Base-by-base conservation (phyloP, 2,329 filamentous ascomycete species). In the Epichloe brachyelytri region DNA sequence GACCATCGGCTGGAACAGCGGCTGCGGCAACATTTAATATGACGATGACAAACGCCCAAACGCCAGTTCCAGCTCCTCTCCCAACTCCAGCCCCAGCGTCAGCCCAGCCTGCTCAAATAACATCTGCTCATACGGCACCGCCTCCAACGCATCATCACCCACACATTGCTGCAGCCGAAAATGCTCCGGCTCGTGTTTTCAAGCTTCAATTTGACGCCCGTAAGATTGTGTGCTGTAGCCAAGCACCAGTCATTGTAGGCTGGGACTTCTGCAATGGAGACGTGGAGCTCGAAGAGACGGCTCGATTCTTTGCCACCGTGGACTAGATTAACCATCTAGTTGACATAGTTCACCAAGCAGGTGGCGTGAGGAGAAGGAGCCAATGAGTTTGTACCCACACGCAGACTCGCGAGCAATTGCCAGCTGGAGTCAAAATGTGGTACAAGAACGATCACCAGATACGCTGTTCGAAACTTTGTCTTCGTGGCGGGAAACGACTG, bases 191-290 rank as follows among this genome's bases (percentile, higher is more conserved):
- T 7, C 70, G 93, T 22, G 86, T 98, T 3, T 98, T 97, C 74
- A 98, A 98, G 68, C 74, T 97, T 37, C 93, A 98, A 65, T 98
- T 96, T 59, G 93, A 98, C 63, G 87, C 89, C 1, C 79, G 89
- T 20, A 83, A 90, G 59, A 94, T 98, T 58, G 85, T 98, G 50
- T 96, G 90, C 70, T 96, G 91, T 64, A 93, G 86, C 56, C 90
- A 97, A 65, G 88, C 93, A 51, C 83, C 83, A 39, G 82, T 85
- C 15, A 97, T 98, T 62, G 88, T 97, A 0, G 93, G 90, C 0
- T 98, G 93, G 93, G 93, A 98, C 66, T 98, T 97, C 74, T 93
- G 89, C 53, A 88, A 89, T 58, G 85, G 81, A 4, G 90, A 98
- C 57, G 68, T 78, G 51, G 85, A 94, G 58, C 78, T 96, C 49